phyloP scores from a whole-genome alignment of 2,329 filamentous ascomycete species.

The Trichoderma sp. region DNA sequence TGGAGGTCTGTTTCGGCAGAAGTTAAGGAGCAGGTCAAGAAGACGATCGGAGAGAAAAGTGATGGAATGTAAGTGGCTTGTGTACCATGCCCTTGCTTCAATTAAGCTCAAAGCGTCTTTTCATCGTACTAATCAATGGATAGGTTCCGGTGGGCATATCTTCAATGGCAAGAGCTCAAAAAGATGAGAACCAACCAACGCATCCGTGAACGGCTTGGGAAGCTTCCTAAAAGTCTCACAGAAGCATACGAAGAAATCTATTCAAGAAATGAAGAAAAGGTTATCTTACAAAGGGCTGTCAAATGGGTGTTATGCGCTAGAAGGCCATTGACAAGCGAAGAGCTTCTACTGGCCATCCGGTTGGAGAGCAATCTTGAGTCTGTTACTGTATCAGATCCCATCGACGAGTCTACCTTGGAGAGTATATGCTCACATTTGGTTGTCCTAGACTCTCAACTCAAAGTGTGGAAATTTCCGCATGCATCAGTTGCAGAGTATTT shows the following conservation, averaged over 20 bases:
- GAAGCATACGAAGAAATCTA: not conserved
- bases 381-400: not conserved
- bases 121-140: not conserved
- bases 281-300: not conserved
- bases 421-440: not conserved
- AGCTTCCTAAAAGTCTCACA: not conserved
- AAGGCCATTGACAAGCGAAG: not conserved
- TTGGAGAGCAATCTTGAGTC: not conserved
- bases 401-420: not conserved
- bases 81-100: not conserved
- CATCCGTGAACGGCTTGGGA: not conserved
- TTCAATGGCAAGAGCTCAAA: slow-evolving; percentile 5
- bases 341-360: not conserved
- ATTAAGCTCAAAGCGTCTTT: no score
- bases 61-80: not conserved
- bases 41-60: not conserved
- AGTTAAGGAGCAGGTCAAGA: not conserved
- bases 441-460: not conserved
- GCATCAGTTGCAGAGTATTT: slow-evolving; percentile 5
- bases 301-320: not conserved
- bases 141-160: not conserved
- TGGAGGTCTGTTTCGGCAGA: not conserved
- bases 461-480: not conserved
- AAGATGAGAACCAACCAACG: not conserved
- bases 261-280: not conserved